These are phyloP conservation scores for Paratinospora sagittata DNA, from an alignment of 164 flowering plant species.

Conservation along the genomic window DNA sequence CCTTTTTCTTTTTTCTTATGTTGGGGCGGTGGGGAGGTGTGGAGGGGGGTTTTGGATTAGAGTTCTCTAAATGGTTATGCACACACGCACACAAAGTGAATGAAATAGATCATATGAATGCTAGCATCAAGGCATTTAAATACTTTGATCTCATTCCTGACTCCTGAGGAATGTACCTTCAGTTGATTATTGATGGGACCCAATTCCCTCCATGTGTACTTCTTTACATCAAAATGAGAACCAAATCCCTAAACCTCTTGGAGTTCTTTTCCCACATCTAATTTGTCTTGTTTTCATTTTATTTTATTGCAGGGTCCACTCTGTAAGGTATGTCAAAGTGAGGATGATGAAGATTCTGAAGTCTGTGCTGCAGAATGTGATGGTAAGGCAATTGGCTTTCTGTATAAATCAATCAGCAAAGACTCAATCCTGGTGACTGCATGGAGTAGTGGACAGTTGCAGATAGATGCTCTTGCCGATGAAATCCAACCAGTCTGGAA, in stretches of 20 bases:
- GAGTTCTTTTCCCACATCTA: not conserved
- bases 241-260: not conserved
- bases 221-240: not conserved
- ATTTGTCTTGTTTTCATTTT: not conserved
- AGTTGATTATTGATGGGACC: no score
- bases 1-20: no score
- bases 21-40: no score
- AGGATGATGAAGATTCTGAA: constrained; percentile 33
- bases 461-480: constrained; percentile 91
- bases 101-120: not conserved
- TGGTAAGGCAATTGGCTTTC: constrained; percentile 78
- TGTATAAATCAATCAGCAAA: constrained; percentile 66
- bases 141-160: not conserved
- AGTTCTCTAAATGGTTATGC: no score
- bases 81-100: no score
- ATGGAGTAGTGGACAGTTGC: constrained; percentile 90
- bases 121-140: not conserved
- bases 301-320: constrained; percentile 67
- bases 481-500: constrained; percentile 93
- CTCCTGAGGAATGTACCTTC: no score
- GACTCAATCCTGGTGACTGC: constrained; percentile 78
- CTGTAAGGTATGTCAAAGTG: constrained; percentile 37
- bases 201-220: not conserved
- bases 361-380: constrained; percentile 43
- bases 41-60: no score